Conservation (phyloP, 2,329 filamentous ascomycete species). For the Tetracladium maxilliforme region DNA sequence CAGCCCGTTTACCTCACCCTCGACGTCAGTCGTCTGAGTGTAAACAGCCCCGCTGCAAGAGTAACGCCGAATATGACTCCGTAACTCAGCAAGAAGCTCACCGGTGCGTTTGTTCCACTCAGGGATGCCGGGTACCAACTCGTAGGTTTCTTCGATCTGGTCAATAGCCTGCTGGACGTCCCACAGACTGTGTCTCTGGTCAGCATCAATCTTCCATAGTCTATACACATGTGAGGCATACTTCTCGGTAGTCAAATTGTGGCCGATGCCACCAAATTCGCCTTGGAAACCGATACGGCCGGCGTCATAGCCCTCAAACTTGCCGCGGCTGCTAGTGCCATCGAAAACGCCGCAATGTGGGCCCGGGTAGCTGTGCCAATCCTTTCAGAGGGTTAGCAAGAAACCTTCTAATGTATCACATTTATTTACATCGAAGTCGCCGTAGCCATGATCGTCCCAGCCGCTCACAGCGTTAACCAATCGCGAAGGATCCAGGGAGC, state of each 20-base stretch:
- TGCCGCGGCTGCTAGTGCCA: too few species aligned
- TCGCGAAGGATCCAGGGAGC: constrained; percentile 43
- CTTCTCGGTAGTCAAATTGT: constrained; percentile 48
- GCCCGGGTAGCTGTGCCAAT: constrained; percentile 59
- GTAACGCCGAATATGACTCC: too few species aligned
- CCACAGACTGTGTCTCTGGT: constrained; percentile 55
- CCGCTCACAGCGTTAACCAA: constrained; percentile 48
- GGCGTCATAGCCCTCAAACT: constrained; percentile 41
- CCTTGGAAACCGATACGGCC: constrained; percentile 52
- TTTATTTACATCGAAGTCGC: too few species aligned
- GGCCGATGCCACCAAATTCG: constrained; percentile 56
- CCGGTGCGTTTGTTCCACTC: too few species aligned
- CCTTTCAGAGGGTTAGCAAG: too few species aligned
- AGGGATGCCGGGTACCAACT: too few species aligned
- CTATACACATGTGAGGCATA: constrained; percentile 14
- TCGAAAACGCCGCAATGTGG: constrained; percentile 54
- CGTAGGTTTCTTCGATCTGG: constrained; percentile 51
- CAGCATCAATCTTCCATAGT: too few species aligned
- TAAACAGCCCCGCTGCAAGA: constrained; percentile 55
- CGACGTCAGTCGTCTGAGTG: constrained; percentile 63
- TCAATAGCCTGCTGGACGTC: constrained; percentile 45
- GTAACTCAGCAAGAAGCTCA: too few species aligned
- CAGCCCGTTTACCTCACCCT: constrained; percentile 60
- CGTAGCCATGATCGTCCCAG: constrained; percentile 54
- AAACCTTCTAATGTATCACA: too few species aligned